Conservation (phyloP, 164 flowering plant species). For the Santalum album region DNA sequence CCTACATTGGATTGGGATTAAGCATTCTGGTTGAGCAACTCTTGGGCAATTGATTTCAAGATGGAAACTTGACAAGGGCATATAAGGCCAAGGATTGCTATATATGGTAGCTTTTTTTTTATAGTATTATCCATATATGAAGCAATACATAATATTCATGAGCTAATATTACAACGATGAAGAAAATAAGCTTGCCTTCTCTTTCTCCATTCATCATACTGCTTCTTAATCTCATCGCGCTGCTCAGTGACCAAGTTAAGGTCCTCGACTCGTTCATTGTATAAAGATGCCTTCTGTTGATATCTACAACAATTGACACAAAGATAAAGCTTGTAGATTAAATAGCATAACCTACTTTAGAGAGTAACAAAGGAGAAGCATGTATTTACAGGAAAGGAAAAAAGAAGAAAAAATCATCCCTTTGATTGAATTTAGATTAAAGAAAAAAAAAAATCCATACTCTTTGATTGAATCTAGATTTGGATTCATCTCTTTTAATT, state of each 20-base stretch:
- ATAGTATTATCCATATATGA: too few species aligned
- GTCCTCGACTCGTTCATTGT: constrained; percentile 78
- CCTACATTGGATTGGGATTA: too few species aligned
- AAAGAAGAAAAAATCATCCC: too few species aligned
- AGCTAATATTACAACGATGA: background rate
- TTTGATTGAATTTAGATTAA: background rate
- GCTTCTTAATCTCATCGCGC: constrained; percentile 84
- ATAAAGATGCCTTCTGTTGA: constrained; percentile 55
- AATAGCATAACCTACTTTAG: background rate
- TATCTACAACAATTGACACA: constrained; percentile 35
- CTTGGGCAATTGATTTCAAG: too few species aligned
- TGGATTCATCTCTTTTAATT: constrained; percentile 93
- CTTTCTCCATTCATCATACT: constrained; percentile 89
- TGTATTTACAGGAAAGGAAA: too few species aligned
- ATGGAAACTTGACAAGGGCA: too few species aligned
- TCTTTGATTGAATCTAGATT: constrained; percentile 96
- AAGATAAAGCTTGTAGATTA: background rate
- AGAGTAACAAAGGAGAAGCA: background rate
- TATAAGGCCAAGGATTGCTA: too few species aligned
- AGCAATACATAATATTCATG: background rate
- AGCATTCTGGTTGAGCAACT: too few species aligned
- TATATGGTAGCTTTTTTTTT: too few species aligned
- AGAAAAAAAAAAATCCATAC: constrained; percentile 26
- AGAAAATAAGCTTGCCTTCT: constrained; percentile 40
- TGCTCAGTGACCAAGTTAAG: constrained; percentile 73